Conservation (phyloP, 139 green algal genomes). For the Protoeuglena noctilucae region DNA sequence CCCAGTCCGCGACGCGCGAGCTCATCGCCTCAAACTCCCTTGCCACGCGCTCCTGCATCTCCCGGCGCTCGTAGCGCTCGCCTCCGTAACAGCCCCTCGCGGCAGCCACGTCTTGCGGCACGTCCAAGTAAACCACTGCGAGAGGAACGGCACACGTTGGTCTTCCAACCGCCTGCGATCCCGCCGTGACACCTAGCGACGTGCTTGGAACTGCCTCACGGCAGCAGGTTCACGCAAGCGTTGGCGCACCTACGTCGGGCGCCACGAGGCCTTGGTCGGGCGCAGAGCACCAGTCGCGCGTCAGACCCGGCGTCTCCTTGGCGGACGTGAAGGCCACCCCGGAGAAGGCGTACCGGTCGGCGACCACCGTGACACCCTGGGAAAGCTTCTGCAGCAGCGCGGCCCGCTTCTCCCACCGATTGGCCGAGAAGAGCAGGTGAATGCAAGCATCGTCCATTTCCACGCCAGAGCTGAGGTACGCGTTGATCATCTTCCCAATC, state of each 20-base stretch:
- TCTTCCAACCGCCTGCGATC: no score
- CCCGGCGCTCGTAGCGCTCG: slow-evolving; percentile 70
- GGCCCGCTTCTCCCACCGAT: slow-evolving; percentile 22
- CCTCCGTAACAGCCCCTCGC: slow-evolving; percentile 59
- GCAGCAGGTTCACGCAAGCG: no score
- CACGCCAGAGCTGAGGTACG: slow-evolving; percentile 51
- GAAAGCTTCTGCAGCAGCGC: slow-evolving; percentile 39
- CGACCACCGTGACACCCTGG: slow-evolving; percentile 65
- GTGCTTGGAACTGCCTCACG: no score
- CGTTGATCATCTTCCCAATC: slow-evolving; percentile 69
- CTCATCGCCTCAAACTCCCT: slow-evolving; percentile 3
- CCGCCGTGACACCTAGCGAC: no score
- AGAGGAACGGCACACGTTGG: no score
- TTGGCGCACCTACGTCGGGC: slow-evolving; percentile 69
- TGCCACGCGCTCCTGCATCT: slow-evolving; percentile 40
- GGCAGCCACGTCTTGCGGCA: slow-evolving; percentile 29
- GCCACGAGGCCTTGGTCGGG: slow-evolving; percentile 54
- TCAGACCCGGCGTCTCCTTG: slow-evolving; percentile 50
- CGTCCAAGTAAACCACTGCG: slow-evolving; percentile 64
- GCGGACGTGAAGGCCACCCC: slow-evolving; percentile 80
- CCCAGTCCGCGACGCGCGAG: no score
- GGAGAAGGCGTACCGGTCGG: slow-evolving; percentile 85
- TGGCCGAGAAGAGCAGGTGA: slow-evolving; percentile 87
- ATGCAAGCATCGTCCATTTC: slow-evolving; percentile 57
- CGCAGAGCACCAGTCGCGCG: slow-evolving; percentile 54